Base-by-base conservation (phyloP, 2,329 filamentous ascomycete species). In the Fusarium floridanum region DNA sequence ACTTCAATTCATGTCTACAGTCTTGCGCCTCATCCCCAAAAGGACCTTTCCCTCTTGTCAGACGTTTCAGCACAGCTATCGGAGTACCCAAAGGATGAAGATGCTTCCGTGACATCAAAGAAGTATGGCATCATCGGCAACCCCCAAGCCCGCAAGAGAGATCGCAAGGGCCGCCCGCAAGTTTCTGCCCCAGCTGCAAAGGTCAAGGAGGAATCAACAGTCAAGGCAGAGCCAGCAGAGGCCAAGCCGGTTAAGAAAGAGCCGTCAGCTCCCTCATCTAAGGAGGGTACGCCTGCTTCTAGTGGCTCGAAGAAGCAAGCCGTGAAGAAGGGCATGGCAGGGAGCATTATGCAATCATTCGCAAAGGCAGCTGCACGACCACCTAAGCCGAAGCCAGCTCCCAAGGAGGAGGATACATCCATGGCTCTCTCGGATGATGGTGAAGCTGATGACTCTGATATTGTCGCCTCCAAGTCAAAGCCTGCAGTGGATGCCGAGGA, bases 1-100 rank as follows among this genome's bases (percentile, higher is more conserved):
- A 88, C 87, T 0, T 93, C 94, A 0, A 92, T 98, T 69, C 95
- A 98, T 77, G 85, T 98, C 50, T 98, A 98, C 85, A 98, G 95
- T 78, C 80, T 98, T 20, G 91, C 94, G 48, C 88, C 93, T 1
- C 88, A 91, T 41, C 88, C 91, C 1, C 85, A 95, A 17, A 92
- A 85, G 80, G 88, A 96, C 79, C 83, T 97, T 20, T 90, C 94
- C 76, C 82, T 92, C 1, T 85, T 98, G 43, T 90, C 92, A 5
- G 92, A 97, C 64, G 89, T 91, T 43, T 90, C 91, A 48, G 88
- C 90, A 29, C 89, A 94, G 70, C 85, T 94, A 11, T 83, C 88
- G 20, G 86, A 86, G 9, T 85, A 91, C 4, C 86, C 88, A 61
- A 83, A 84, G 11, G 83, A 86, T 14, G 90, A 93, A 61, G 91